A percentile compares a stretch with the other conserved stretches of the same genome.
phyloP scores from a whole-genome alignment of 805 yeast genomes.

The Monosporozyma solicola region DNA sequence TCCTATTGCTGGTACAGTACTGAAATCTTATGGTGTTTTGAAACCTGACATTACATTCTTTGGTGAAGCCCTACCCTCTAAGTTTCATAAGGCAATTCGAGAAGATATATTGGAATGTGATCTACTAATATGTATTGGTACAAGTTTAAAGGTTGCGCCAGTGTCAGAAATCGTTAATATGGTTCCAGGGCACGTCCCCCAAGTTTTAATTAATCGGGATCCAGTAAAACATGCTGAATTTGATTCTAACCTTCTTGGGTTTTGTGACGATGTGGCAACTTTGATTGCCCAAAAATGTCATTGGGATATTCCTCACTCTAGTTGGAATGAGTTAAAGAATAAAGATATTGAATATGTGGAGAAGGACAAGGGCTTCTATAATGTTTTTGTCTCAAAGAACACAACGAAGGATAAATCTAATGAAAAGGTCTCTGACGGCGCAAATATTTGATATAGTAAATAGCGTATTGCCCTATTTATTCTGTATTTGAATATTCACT shows the following conservation, averaged over 20 bases:
- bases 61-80: conserved; percentile 71
- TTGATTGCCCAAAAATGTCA: conserved; percentile 47
- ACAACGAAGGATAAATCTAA: background rate
- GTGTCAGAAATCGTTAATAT: conserved; percentile 79
- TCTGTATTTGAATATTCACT: background rate
- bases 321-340: conserved; percentile 31
- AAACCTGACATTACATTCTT: conserved; percentile 92
- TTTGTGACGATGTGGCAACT: conserved; percentile 74
- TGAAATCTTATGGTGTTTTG: conserved; percentile 65
- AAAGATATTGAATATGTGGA: conserved; percentile 15
- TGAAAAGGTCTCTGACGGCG: background rate
- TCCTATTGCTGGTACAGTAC: conserved; percentile 9
- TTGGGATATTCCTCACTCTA: conserved; percentile 55
- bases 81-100: conserved; percentile 51
- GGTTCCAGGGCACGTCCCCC: conserved; percentile 68
- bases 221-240: conserved; percentile 68
- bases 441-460: background rate
- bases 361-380: conserved; percentile 26
- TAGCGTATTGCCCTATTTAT: background rate
- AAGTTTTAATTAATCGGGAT: conserved; percentile 69
- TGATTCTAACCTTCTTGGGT: conserved; percentile 68
- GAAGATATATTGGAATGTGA: conserved; percentile 66
- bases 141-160: conserved; percentile 87
- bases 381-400: conserved; percentile 7
- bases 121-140: conserved; percentile 75